Evolutionary conservation across 108 stramenopile species (phyloP), one percentile per base, ranked within the genome.

Genomic region (Discostella pseudostelligera): DNA sequence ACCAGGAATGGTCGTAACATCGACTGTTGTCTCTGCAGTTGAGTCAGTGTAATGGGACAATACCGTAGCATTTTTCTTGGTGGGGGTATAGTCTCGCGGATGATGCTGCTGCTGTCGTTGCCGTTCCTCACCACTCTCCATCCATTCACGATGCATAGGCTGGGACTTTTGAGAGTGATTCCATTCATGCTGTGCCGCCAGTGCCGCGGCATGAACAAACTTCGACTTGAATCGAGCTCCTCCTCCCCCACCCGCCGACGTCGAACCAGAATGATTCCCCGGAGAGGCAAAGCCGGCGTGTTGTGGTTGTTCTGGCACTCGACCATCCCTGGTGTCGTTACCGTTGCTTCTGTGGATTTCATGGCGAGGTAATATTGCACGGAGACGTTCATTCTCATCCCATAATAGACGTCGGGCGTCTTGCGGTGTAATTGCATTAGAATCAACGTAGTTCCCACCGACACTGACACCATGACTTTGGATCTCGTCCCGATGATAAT

Each of bases 171-270:
- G 55, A 2, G 32, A 47, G 19, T 53, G 36, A 19, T 28, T 49
- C 19, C 26, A 37, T 17, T 45, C 48, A 37, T 73, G 47, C 19
- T 65, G 55, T 39, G 64, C 28, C 4, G 74, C 67, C 51, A 68
- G 50, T 10, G 74, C 74, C 21, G 74, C 74, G 22, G 74, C 74
- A 59, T 66, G 74, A 22, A 76, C 56, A 58, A 68, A 76, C 39
- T 76, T 76, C 16, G 74, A 76, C 62, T 76, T 76, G 74, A 76
- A 76, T 39, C 55, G 55, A 32, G 28, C 35, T 16, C 32, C 54
- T 35, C 32, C 54, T 1, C 9, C 24, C 10, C 11, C 8, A 75
- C n/a, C n/a, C n/a, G 50, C 21, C 62, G 19, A 48, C 57, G 67
- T 10, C 62, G 74, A 76, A 56, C 67, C 56, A 17, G 74, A 68